Percentiles rank a stretch among this genome's conserved stretches.
Conservation (phyloP, 352 stramenopile genomes). For the Phytopythium boreale region DNA sequence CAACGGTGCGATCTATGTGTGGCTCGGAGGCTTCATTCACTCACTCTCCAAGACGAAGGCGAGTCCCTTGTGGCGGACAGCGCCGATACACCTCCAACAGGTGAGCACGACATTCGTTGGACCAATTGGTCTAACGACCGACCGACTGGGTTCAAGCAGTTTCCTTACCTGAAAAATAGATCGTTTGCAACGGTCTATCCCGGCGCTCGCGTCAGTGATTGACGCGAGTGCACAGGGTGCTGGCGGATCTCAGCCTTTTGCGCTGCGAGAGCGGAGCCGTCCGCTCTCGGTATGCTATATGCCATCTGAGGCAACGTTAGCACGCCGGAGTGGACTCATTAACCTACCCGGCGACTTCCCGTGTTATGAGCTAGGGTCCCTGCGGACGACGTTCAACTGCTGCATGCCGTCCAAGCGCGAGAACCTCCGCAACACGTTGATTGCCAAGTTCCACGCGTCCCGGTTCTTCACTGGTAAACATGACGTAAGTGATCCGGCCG, state of each 20-base stretch:
- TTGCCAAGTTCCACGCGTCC: background rate
- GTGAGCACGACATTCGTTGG: too few species aligned
- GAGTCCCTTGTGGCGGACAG: background rate
- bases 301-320: background rate
- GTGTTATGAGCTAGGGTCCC: background rate
- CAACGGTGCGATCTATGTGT: too few species aligned
- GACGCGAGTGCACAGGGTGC: background rate
- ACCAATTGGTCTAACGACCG: too few species aligned
- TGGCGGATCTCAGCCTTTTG: background rate
- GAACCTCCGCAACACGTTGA: background rate
- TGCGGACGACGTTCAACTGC: background rate
- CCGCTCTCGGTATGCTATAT: background rate
- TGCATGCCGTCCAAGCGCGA: background rate
- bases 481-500: background rate
- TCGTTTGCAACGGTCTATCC: too few species aligned
- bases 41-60: background rate
- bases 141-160: too few species aligned
- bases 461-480: background rate
- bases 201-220: too few species aligned
- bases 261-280: background rate
- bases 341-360: background rate
- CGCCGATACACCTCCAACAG: background rate
- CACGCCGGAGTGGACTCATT: background rate
- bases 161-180: background rate
- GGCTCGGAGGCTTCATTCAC: background rate